Percentiles rank a stretch among this genome's conserved stretches.
Conservation (phyloP, 495 filamentous ascomycete species). For the Aspergillus incahuasiensis region DNA sequence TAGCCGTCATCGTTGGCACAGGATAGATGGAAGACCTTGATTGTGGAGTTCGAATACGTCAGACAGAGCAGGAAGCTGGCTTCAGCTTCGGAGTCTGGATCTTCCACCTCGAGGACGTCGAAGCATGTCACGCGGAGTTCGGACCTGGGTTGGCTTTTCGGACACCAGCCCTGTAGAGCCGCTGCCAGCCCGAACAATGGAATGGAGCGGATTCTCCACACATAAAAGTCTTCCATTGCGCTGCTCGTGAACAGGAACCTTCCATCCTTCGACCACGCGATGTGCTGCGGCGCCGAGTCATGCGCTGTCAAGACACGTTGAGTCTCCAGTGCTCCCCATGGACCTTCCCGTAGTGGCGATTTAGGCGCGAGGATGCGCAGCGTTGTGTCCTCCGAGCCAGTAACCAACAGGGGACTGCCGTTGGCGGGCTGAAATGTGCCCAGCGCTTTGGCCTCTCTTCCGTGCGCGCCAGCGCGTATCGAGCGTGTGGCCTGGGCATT, state of each 20-base stretch:
- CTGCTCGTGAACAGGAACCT: conserved; percentile 75
- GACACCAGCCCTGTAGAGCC: conserved; percentile 58
- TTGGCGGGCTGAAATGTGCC: conserved; percentile 40
- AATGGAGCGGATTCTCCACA: conserved; percentile 65
- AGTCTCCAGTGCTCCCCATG: conserved; percentile 43
- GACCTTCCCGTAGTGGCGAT: conserved; percentile 14
- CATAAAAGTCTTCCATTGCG: conserved; percentile 81
- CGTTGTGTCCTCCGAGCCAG: conserved; percentile 84
- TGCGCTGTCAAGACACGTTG: conserved; percentile 67
- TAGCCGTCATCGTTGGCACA: conserved; percentile 16
- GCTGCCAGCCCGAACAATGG: conserved; percentile 53
- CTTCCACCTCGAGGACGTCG: conserved; percentile 45
- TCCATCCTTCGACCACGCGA: conserved; percentile 64
- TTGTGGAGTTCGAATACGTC: conserved; percentile 73
- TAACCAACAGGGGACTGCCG: conserved; percentile 53
- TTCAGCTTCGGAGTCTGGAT: conserved; percentile 12
- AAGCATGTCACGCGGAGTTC: conserved; percentile 82
- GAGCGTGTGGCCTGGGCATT: conserved; percentile 41
- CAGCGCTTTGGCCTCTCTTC: conserved; percentile 78
- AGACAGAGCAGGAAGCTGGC: conserved; percentile 53
- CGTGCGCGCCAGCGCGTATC: conserved; percentile 69
- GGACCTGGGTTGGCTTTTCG: conserved; percentile 51
- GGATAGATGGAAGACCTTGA: conserved; percentile 62
- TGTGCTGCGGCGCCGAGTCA: conserved; percentile 74
- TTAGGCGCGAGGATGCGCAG: conserved; percentile 55